Evolutionary conservation across 73 alveolate species (phyloP).

Genomic region (Paramecium biaurelia): DNA sequence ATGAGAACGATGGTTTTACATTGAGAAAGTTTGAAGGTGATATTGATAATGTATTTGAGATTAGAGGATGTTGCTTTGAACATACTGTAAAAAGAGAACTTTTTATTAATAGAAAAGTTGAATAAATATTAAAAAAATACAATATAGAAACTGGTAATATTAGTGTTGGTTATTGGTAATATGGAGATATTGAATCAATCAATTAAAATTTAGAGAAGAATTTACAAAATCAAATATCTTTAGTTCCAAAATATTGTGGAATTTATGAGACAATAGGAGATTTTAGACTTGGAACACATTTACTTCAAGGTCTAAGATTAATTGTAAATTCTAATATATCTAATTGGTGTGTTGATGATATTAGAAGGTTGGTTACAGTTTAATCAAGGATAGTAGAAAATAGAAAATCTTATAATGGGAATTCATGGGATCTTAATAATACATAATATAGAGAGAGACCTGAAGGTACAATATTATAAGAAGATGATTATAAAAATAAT

Average conservation of each 20-base stretch:
- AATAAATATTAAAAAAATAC: constrained; percentile 61
- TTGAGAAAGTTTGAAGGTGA: constrained; percentile 48
- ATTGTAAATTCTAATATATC: not conserved
- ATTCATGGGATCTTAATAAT: constrained; percentile 1
- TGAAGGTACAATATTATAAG: not conserved
- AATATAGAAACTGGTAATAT: constrained; percentile 70
- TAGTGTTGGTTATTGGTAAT: constrained; percentile 80
- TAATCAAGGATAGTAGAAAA: not conserved
- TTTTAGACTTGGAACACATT: constrained; percentile 83
- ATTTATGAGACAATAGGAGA: constrained; percentile 85
- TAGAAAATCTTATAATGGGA: not conserved
- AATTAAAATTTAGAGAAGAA: constrained; percentile 63
- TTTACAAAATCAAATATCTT: not conserved
- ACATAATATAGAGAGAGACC: constrained; percentile 13
- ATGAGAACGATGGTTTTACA: constrained; percentile 72
- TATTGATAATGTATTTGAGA: constrained; percentile 69
- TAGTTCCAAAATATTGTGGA: constrained; percentile 79
- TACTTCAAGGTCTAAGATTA: constrained; percentile 65
- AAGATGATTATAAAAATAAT: constrained; percentile 1
- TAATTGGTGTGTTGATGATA: not conserved
- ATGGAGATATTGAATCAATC: constrained; percentile 51
- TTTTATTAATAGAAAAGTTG: constrained; percentile 62
- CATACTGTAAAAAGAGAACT: constrained; percentile 85
- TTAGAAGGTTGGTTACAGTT: not conserved
- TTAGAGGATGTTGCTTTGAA: constrained; percentile 87